A percentile compares a stretch with the other conserved stretches of the same genome.
phyloP scores from a whole-genome alignment of 768 basidiomycete genomes.

The Mycena polygramma region DNA sequence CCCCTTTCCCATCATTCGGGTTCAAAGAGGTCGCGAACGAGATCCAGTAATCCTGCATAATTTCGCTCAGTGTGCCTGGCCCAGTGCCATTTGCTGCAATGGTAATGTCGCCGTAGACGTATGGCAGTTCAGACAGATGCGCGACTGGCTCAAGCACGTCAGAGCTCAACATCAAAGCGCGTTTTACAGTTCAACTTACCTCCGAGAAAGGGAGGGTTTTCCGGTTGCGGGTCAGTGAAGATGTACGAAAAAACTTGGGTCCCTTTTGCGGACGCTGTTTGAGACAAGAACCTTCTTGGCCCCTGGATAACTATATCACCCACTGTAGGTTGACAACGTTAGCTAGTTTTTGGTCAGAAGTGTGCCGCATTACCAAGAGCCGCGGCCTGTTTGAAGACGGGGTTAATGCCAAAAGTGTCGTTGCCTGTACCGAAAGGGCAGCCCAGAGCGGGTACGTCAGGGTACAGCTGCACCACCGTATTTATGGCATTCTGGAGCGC shows the following conservation, averaged over 20 bases:
- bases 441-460: slow-evolving; percentile 44
- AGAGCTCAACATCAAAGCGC: neutral
- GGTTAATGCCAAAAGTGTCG: slow-evolving; percentile 45
- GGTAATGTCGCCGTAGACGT: slow-evolving; percentile 30
- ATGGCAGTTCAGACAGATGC: slow-evolving; percentile 29
- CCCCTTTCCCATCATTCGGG: slow-evolving; percentile 32
- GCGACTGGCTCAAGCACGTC: neutral
- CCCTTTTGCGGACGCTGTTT: slow-evolving; percentile 14
- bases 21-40: slow-evolving; percentile 28
- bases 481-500: slow-evolving; percentile 5
- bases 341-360: neutral
- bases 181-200: neutral
- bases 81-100: slow-evolving; percentile 20
- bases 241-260: slow-evolving; percentile 26
- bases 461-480: slow-evolving; percentile 44
- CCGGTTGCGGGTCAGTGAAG: slow-evolving; percentile 29
- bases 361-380: slow-evolving; percentile 25
- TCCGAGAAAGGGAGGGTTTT: slow-evolving; percentile 20
- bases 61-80: slow-evolving; percentile 22
- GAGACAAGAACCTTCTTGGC: slow-evolving; percentile 19
- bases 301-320: slow-evolving; percentile 37
- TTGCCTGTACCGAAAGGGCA: slow-evolving; percentile 49
- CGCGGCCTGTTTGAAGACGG: slow-evolving; percentile 45
- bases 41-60: slow-evolving; percentile 36
- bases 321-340: neutral